Evolutionary conservation across 2,329 filamentous ascomycete genomes (phyloP).

Genomic region (Lachnellula subtilissima): DNA sequence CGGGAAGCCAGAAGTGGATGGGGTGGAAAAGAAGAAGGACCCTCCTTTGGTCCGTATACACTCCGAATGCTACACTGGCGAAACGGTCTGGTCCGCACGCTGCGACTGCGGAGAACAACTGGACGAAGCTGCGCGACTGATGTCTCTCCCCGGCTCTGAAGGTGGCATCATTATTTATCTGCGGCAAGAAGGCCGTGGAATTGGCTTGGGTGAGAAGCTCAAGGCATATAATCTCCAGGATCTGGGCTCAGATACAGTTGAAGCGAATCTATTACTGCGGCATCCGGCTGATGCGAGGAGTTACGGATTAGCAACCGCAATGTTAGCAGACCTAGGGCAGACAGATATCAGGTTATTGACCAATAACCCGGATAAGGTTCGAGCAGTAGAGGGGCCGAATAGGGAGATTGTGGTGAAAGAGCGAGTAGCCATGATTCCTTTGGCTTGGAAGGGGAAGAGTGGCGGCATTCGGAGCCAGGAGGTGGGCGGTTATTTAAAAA

Average conservation of each 20-base stretch:
- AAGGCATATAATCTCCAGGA: slow-evolving; percentile 99
- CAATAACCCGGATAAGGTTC: slow-evolving; percentile 96
- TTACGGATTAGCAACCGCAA: slow-evolving; percentile 94
- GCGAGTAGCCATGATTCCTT: slow-evolving; percentile 88
- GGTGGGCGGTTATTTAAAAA: slow-evolving; percentile 89
- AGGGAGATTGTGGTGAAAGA: slow-evolving; percentile 84
- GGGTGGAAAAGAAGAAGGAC: slow-evolving; percentile 17
- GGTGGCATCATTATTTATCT: slow-evolving; percentile 95
- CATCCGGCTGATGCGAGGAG: slow-evolving; percentile 93
- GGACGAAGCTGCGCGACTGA: slow-evolving; percentile 89
- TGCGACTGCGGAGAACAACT: slow-evolving; percentile 98
- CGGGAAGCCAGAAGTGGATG: background rate
- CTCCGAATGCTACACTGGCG: slow-evolving; percentile 96
- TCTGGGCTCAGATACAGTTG: slow-evolving; percentile 93
- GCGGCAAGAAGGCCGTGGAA: slow-evolving; percentile 91
- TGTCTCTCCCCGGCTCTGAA: slow-evolving; percentile 65
- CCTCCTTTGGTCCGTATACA: slow-evolving; percentile 88
- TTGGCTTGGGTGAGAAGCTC: slow-evolving; percentile 89
- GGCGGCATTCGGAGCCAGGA: slow-evolving; percentile 82
- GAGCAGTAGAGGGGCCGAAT: slow-evolving; percentile 87
- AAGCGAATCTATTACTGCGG: slow-evolving; percentile 84
- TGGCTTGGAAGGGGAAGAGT: slow-evolving; percentile 78
- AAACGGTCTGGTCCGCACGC: slow-evolving; percentile 95
- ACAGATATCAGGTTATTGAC: slow-evolving; percentile 76
- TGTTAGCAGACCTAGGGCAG: slow-evolving; percentile 81